Evolutionary conservation across 768 basidiomycete species (phyloP), one percentile per base, ranked within the genome.

Genomic region (Termitomyces sp.): DNA sequence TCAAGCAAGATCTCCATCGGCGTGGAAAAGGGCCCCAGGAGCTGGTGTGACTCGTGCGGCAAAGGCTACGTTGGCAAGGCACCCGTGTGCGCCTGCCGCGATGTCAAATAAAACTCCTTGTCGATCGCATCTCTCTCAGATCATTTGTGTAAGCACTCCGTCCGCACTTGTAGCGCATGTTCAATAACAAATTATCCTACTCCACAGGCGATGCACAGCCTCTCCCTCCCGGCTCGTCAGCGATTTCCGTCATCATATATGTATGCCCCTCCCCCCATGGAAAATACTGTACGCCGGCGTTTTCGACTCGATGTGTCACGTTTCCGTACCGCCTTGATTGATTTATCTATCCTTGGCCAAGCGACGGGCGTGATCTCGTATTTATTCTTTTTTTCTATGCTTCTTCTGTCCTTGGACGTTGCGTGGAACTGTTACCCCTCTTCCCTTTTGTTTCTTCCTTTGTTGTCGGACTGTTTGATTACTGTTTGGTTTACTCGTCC

Each of bases 31-130:
- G 86, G 82, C 18, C 70, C 74, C 27, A 80, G 90, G 33, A 69
- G 73, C 13, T 89, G 91, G 88, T 93, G 91, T 59, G 85, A 91
- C 46, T 71, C 72, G 42, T 92, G 90, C 65, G 90, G 89, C 59
- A 87, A 86, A 64, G 81, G 88, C 40, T 83, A 78, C 74, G 70
- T 87, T 61, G 87, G 86, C 55, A 71, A 77, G 40, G 74, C 73
- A 61, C 67, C 71, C 50, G 74, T 79, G 27, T 92, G 87, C 71
- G 78, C 78, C 57, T 91, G 89, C 71, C 73, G 76, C 62, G 83
- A 87, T 58, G 74, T 86, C 72, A 87, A 87, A 76, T 89, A 81
- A 55, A n/a, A 74, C 62, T 46, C 1, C 30, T 47, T 37, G 47
- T 32, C 51, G 9, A 32, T 36, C 33, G 54, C 54, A 40, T 62